Base-by-base conservation (phyloP, 768 basidiomycete genomes). In the Pisolithus tinctorius region DNA sequence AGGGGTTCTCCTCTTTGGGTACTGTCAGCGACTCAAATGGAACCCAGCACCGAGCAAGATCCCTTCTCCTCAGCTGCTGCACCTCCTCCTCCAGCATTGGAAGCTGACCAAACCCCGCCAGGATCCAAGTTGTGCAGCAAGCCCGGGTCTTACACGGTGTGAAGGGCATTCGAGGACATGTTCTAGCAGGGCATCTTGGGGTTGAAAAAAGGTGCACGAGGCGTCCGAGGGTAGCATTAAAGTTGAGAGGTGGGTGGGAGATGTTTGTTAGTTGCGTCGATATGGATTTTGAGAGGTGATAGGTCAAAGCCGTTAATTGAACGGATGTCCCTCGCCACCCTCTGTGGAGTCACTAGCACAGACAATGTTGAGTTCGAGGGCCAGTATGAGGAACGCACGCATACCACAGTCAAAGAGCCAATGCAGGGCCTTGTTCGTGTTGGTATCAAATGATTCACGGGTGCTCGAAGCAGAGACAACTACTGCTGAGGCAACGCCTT, bases 371-470 rank as follows among this genome's bases (percentile, higher is more conserved):
- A 94, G 94, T 58, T 96, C 92, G 49, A 98, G 72, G 1, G 94
- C 82, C 49, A 94, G 80, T 36, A 94, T 76, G 13, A 95, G 96
- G 80, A 99, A 99, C 14, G 87, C 94, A 49, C 94, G 87, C 52
- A 93, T 80, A 58, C 94, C 93, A 58, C 87, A 85, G 72, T 83
- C 94, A 78, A 98, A 95, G 17, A 96, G 79, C 84, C 93, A 95
- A 60, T 78, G 86, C 59, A 97, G 68, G 31, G 92, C 91, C 67
- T 95, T 94, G 63, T 77, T 73, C 8, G 83, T 76, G 69, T 96
- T 95, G 52, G 70, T 70, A 50, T 78, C 72, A 68, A 92, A 89
- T 3, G 85, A 83, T 44, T 85, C 84, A 54, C 84, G 82, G 25
- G 84, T 82, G 16, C 75, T 75, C 4, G 93, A 92, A 5, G 89